Conservation (phyloP, 140 eudicot genomes). For the Stevia rebaudiana region DNA sequence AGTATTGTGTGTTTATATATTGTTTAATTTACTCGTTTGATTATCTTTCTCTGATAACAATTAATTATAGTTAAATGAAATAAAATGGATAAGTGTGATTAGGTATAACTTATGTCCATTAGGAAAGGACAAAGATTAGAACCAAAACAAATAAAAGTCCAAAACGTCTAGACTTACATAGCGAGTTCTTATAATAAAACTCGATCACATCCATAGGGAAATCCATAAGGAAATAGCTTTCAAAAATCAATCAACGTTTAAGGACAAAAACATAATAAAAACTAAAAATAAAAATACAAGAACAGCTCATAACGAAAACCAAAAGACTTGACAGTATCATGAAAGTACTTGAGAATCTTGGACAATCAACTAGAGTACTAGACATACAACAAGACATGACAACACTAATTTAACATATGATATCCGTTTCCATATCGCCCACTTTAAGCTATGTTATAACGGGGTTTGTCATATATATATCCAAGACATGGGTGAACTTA, state of each 20-base stretch:
- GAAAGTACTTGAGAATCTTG: slow-evolving; percentile 12
- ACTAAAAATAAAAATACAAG: not conserved
- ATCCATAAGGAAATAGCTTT: not conserved
- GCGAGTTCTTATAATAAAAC: slow-evolving; percentile 8
- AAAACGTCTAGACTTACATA: not conserved
- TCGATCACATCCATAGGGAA: slow-evolving; percentile 4
- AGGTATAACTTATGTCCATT: slow-evolving; percentile 10
- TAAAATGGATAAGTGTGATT: slow-evolving; percentile 7
- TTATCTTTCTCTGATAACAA: not conserved
- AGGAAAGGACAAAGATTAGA: slow-evolving; percentile 23
- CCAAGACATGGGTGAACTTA: too few relatives aligned
- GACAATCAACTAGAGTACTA: too few relatives aligned
- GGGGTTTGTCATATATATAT: too few relatives aligned
- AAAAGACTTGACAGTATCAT: slow-evolving; percentile 1
- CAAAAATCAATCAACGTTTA: not conserved
- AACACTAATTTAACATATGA: too few relatives aligned
- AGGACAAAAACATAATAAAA: slow-evolving; percentile 2
- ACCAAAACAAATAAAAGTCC: slow-evolving; percentile 4
- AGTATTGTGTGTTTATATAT: not conserved
- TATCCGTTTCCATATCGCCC: too few relatives aligned
- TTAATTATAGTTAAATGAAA: not conserved
- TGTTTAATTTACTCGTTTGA: not conserved
- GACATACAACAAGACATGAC: too few relatives aligned
- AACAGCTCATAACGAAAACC: not conserved
- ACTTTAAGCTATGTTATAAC: too few relatives aligned